Conservation (phyloP, 2,329 filamentous ascomycete genomes). For the Monilinia aucupariae region DNA sequence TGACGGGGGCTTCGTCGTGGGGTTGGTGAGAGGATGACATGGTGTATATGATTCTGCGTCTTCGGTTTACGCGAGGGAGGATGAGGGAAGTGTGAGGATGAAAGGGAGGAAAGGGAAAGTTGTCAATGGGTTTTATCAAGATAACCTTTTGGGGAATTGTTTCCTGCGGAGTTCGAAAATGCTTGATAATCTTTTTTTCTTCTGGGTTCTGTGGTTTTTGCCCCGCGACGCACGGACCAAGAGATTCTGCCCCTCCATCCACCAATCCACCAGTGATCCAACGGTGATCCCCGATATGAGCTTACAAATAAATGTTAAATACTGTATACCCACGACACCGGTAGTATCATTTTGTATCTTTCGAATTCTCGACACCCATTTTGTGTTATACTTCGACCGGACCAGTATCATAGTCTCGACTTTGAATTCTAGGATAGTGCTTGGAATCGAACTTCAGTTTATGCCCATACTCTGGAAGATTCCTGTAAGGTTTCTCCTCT, state of each 20-base stretch:
- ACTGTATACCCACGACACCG: too few species aligned
- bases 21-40: slow-evolving; percentile 26
- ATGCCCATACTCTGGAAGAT: too few species aligned
- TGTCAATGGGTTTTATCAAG: background rate
- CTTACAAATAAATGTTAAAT: background rate
- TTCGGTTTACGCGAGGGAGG: slow-evolving; percentile 17
- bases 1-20: slow-evolving; percentile 24
- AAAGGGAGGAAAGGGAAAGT: background rate
- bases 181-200: slow-evolving; percentile 19
- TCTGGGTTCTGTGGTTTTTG: background rate
- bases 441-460: too few species aligned
- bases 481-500: too few species aligned
- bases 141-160: background rate
- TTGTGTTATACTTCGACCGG: too few species aligned
- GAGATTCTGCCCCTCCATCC: slow-evolving; percentile 1
- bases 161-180: slow-evolving; percentile 16
- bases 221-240: slow-evolving; percentile 15
- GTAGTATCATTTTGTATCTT: background rate
- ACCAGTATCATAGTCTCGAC: too few species aligned
- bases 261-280: too few species aligned
- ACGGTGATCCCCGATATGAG: background rate
- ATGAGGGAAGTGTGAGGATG: slow-evolving; percentile 15
- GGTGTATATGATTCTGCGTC: too few species aligned
- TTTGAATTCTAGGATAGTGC: too few species aligned
- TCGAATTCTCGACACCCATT: background rate